Conservation (phyloP, 441 rosid species). For the Dalechampia spathulata region DNA sequence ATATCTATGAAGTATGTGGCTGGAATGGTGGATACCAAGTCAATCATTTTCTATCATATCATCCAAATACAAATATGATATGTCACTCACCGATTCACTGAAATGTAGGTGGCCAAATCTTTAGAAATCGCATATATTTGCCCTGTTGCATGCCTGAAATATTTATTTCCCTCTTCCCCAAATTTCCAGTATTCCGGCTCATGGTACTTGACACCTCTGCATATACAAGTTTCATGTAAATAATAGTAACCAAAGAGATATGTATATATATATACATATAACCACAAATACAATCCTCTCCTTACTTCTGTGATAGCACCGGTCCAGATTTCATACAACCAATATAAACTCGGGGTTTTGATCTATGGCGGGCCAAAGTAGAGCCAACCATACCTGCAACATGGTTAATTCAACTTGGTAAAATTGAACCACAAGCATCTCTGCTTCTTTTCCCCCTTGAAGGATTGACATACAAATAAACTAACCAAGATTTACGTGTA, state of each 20-base stretch:
- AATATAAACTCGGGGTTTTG: conserved; percentile 70
- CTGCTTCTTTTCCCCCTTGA: conserved; percentile 4
- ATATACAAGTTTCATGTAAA: conserved; percentile 7
- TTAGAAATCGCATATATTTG: conserved; percentile 84
- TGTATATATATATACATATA: neutral
- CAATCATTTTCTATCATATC: neutral
- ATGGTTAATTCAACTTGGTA: conserved; percentile 15
- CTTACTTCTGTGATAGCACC: conserved; percentile 82
- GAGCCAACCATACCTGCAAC: conserved; percentile 78
- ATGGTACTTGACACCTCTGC: conserved; percentile 78
- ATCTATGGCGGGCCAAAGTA: conserved; percentile 78
- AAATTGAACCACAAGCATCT: conserved; percentile 1
- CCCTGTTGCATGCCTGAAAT: conserved; percentile 85
- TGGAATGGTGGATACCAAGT: conserved; percentile 20
- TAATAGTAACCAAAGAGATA: neutral
- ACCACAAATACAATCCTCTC: neutral
- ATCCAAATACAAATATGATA: neutral
- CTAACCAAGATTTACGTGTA: conserved; percentile 89
- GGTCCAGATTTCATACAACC: conserved; percentile 99
- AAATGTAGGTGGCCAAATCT: conserved; percentile 80
- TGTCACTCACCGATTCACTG: conserved; percentile 48
- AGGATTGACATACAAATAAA: conserved; percentile 17
- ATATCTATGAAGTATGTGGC: conserved; percentile 70
- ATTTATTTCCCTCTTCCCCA: conserved; percentile 88
- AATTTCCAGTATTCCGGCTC: conserved; percentile 96